Evolutionary conservation across 2,329 filamentous ascomycete species (phyloP), one percentile per base, ranked within the genome.

Genomic region (Fusarium concolor): DNA sequence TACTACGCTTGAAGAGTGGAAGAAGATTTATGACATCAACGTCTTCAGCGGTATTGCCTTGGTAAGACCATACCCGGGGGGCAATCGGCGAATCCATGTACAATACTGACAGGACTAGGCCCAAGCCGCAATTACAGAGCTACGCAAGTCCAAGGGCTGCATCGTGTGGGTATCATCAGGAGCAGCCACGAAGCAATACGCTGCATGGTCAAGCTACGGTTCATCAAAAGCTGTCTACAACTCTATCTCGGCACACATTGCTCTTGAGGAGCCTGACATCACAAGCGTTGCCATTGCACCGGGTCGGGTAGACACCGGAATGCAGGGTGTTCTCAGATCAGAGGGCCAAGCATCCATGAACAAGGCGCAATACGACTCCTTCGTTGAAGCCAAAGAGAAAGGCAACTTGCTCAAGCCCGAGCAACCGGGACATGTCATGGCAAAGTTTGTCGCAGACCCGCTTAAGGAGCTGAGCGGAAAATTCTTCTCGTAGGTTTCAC

Each of bases 361-460:
- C 49, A 76, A 82, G 54, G 76, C 80, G 9, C 86, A 89, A 59
- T 91, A 96, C 77, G 83, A 85, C 10, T 83, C 81, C 28, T 98
- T 98, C 73, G 83, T 87, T 14, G 83, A 87, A 2, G 85, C 92
- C 17, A 90, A 94, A 76, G 85, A 89, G 68, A 84, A 86, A 8
- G 94, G 94, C 15, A 86, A 86, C 49, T 80, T 98, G 49, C 82
- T 97, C 67, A 89, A 86, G 79, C 93, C 94, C 0, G 93, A 97
- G 73, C 90, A 94, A 79, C 92, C 95, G 0, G 95, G 93, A 0
- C 83, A 90, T 78, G 93, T 97, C 14, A 95, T 98, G 79, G 94
- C 94, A 5, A 91, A 87, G 73, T 82, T 98, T 65, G 90, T 89
- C 1, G 77, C 92, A 17, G 82, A 86, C 45, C 92, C 89, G 8